Evolutionary conservation across 2,329 filamentous ascomycete genomes (phyloP), one percentile per base, ranked within the genome.

Genomic region (Aspergillus vadensis): DNA sequence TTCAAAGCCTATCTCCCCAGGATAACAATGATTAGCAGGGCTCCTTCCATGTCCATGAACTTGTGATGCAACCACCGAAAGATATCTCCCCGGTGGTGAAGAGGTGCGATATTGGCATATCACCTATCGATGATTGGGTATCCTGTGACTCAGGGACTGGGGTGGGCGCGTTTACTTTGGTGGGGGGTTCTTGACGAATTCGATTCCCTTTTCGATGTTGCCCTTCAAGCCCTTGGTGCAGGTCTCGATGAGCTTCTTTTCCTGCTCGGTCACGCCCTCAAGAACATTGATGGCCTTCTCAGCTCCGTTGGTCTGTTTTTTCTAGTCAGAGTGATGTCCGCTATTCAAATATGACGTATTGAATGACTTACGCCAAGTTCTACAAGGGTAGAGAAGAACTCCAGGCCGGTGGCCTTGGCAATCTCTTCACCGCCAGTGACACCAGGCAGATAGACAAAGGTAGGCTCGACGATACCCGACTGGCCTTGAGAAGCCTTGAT

Each of bases 381-480:
- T 69, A 98, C 87, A 63, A 93, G 94, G 58, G 96, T 92, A 61
- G 95, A 97, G 87, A 99, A 99, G 85, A 91, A 99, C 59, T 99
- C 93, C 65, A 86, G 80, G 69, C 92, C 93, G 63, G 89, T 92
- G 74, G 88, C 86, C 85, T 96, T 92, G 65, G 85, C 85, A 70
- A 99, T 89, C 68, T 86, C 91, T 57, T 94, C 90, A 74, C 95
- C 95, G 64, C 94, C 95, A 57, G 90, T 81, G 53, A 99, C 86
- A 79, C 94, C 94, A 53, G 91, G 89, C 38, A 98, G 90, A 84
- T 97, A 97, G 81, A 99, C 89, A 80, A 90, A 99, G 78, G 92
- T 95, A 71, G 94, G 92, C 85, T 97, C 94, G 64, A 97, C 84
- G 70, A 99, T 90, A 67, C 91, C 92, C 82, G 92, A 92, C 85